Conservation (phyloP, 805 yeast species). For the Kodamaea neixiangensis region DNA sequence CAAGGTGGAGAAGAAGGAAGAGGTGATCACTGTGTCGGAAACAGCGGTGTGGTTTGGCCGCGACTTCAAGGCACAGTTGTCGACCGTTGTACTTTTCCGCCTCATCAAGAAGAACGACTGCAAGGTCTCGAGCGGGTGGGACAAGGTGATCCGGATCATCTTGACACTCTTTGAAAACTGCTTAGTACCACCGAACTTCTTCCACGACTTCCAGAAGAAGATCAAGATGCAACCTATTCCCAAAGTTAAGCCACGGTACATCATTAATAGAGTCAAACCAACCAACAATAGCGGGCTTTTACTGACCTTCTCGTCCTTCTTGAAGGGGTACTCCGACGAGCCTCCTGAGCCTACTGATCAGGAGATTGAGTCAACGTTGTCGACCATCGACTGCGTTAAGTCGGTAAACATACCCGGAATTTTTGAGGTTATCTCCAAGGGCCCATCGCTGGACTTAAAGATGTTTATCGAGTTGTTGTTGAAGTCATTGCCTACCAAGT, state of each 20-base stretch:
- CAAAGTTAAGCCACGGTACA: slow-evolving; percentile 64
- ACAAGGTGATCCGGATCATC: slow-evolving; percentile 56
- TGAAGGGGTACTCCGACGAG: slow-evolving; percentile 84
- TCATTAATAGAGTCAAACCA: slow-evolving; percentile 62
- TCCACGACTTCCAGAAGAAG: slow-evolving; percentile 62
- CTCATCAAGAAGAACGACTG: slow-evolving; percentile 62
- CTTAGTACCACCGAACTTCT: slow-evolving; percentile 61
- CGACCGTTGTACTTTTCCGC: slow-evolving; percentile 82
- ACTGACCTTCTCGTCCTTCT: slow-evolving; percentile 87
- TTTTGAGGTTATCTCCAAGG: slow-evolving; percentile 50
- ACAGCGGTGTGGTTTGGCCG: slow-evolving; percentile 82
- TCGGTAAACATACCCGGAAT: slow-evolving; percentile 63
- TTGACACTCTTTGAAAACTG: slow-evolving; percentile 71
- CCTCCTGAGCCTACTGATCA: slow-evolving; percentile 91
- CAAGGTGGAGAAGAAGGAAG: slow-evolving; percentile 51
- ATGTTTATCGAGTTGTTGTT: slow-evolving; percentile 29
- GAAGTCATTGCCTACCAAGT: slow-evolving; percentile 27
- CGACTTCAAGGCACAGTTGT: slow-evolving; percentile 88
- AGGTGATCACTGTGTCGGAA: slow-evolving; percentile 70
- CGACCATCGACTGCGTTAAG: slow-evolving; percentile 79
- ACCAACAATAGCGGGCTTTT: slow-evolving; percentile 77
- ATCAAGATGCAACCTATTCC: slow-evolving; percentile 55
- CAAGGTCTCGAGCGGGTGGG: slow-evolving; percentile 60
- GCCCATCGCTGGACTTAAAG: slow-evolving; percentile 37
- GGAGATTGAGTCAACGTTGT: slow-evolving; percentile 82